phyloP scores from a whole-genome alignment of 225 moss, liverwort and hornwort genomes.

The Anthoceros angustus region DNA sequence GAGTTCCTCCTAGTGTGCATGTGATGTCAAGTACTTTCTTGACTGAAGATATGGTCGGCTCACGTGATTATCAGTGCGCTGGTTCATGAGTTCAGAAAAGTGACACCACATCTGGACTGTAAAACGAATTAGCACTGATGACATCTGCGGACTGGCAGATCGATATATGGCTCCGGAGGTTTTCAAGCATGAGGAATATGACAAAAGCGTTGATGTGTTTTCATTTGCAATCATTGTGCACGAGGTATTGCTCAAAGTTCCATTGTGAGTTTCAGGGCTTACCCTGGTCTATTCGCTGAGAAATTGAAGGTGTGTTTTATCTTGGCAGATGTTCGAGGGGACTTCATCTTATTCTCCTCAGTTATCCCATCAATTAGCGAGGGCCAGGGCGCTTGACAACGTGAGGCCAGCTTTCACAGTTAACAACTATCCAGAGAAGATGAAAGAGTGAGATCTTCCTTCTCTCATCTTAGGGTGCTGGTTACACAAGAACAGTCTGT shows the following conservation, averaged over 20 bases:
- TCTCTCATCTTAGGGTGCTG: too few relatives aligned
- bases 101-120: too few relatives aligned
- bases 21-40: too few relatives aligned
- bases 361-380: slow-evolving; percentile 23
- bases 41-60: too few relatives aligned
- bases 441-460: slow-evolving; percentile 38
- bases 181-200: slow-evolving; percentile 22
- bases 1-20: too few relatives aligned
- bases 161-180: slow-evolving; percentile 51
- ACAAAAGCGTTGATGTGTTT: slow-evolving; percentile 48
- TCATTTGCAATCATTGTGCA: slow-evolving; percentile 44
- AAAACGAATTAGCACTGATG: neutral
- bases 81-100: too few relatives aligned
- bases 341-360: slow-evolving; percentile 16
- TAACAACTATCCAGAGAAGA: slow-evolving; percentile 29
- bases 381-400: slow-evolving; percentile 20
- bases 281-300: neutral
- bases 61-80: too few relatives aligned
- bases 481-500: too few relatives aligned
- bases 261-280: neutral
- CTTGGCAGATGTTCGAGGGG: slow-evolving; percentile 42
- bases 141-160: slow-evolving; percentile 16
- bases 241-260: slow-evolving; percentile 18
- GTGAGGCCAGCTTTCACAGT: slow-evolving; percentile 23
- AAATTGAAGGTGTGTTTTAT: neutral